Conservation (phyloP, 768 basidiomycete species). For the Suillus placidus region DNA sequence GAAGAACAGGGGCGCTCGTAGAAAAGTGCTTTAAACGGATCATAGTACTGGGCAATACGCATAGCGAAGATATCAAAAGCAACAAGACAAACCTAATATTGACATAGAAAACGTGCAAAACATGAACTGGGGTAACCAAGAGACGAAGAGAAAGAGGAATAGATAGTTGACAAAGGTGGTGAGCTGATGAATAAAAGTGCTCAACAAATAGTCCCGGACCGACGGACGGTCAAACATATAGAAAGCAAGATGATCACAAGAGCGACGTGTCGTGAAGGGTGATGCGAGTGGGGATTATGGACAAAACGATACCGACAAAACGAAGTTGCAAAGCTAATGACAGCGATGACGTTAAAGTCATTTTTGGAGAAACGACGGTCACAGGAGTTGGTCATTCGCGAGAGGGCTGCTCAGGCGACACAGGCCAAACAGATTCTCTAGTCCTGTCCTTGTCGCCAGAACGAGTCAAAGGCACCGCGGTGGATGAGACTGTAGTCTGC, state of each 20-base stretch:
- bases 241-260: constrained; percentile 12
- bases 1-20: neutral
- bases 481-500: constrained; percentile 20
- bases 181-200: constrained; percentile 22
- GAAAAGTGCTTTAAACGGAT: constrained; percentile 17
- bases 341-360: constrained; percentile 10
- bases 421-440: constrained; percentile 33
- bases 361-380: neutral
- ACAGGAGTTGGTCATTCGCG: constrained; percentile 21
- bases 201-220: constrained; percentile 32
- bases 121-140: constrained; percentile 29
- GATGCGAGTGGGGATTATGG: constrained; percentile 30
- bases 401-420: constrained; percentile 30
- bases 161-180: constrained; percentile 32
- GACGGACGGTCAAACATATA: constrained; percentile 18
- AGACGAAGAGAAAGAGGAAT: constrained; percentile 27
- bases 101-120: constrained; percentile 32
- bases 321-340: constrained; percentile 28
- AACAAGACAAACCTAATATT: constrained; percentile 26
- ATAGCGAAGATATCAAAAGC: constrained; percentile 30
- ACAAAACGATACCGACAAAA: constrained; percentile 30
- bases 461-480: constrained; percentile 26
- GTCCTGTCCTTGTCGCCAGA: constrained; percentile 31
- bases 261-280: constrained; percentile 12
- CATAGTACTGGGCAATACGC: constrained; percentile 19